Evolutionary conservation across 768 basidiomycete genomes (phyloP).

Genomic region (Pleurotus pulmonarius): DNA sequence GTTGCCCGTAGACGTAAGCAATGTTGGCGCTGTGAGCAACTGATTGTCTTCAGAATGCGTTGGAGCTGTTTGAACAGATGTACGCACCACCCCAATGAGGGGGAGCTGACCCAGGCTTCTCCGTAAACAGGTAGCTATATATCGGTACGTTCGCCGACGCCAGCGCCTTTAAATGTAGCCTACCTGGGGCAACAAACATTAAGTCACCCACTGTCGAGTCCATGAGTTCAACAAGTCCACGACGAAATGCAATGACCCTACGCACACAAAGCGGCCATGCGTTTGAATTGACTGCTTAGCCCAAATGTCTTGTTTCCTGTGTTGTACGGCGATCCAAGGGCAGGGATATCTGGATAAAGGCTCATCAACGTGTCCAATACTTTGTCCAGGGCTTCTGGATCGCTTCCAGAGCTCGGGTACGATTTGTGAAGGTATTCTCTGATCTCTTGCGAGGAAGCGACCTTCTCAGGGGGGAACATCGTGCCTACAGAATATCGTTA

Average conservation of each 20-base stretch:
- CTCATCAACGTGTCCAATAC: constrained; percentile 24
- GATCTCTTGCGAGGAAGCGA: constrained; percentile 21
- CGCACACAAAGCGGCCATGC: constrained; percentile 20
- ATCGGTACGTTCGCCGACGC: neutral
- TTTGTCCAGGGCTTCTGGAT: constrained; percentile 13
- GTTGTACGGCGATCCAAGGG: constrained; percentile 39
- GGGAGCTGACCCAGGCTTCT: neutral
- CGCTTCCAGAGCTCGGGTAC: constrained; percentile 22
- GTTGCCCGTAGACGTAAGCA: constrained; percentile 23
- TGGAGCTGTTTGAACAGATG: neutral
- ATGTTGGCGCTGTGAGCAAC: constrained; percentile 27
- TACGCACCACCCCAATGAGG: neutral
- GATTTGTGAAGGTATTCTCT: constrained; percentile 20
- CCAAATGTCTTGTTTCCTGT: constrained; percentile 44
- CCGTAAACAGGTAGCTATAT: neutral
- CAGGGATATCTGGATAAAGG: constrained; percentile 38
- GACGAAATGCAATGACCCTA: neutral
- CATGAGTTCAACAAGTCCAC: neutral
- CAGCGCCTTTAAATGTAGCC: neutral
- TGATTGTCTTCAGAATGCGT: constrained; percentile 1
- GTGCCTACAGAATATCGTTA: constrained; percentile 23
- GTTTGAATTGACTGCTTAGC: constrained; percentile 24
- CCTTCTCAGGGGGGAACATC: constrained; percentile 22
- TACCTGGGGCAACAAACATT: neutral
- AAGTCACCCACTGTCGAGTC: neutral